Base-by-base conservation (phyloP, 2,329 filamentous ascomycete species). In the Monosporascus sp. region DNA sequence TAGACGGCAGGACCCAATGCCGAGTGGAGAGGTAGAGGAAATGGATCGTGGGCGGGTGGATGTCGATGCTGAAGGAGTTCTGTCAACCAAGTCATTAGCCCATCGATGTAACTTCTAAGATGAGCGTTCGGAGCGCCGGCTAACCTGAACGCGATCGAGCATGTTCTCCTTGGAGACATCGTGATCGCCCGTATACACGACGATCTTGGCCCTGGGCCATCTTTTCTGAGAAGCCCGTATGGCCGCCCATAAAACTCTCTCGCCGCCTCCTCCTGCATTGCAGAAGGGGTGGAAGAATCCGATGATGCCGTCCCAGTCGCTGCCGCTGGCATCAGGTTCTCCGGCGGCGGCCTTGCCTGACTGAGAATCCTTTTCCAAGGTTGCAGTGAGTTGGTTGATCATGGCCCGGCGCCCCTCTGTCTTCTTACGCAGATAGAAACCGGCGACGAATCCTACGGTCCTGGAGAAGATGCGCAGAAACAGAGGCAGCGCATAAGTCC, bases 251-350 rank as follows among this genome's bases (percentile, higher is more conserved):
- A 99, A 83, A 44, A 99, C 94, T 68, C 94, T 81, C 73, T 99
- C 94, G 57, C 94, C 94, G 55, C 94, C 94, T 27, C 94, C 94
- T 52, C 94, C 94, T 49, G 94, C 94, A 75, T 99, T 97, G 72
- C 94, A 97, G 70, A 97, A 99, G 1, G 94, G 94, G 70, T 99
- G 94, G 68, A 99, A 96, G 79, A 99, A 97, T 47, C 90, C 94
- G 57, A 97, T 83, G 50, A 97, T 84, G 35, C 92, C 92, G 56
- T 85, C 78, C 89, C 89, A 97, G 46, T 87, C 79, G 59, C 80
- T 85, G 68, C 89, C 85, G 85, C 86, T 89, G 49, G 31, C 11
- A 35, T 85, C 85, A 27, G 84, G 82, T 58, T 87, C 84, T 31
- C 65, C 65, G 15, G 56, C 52, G 18, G 60, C 55, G 14, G 49